Percentiles rank a stretch among this genome's conserved stretches.
Evolutionary conservation across 192 early-diverging fungal species (phyloP).

Genomic region (Linnemannia exigua): DNA sequence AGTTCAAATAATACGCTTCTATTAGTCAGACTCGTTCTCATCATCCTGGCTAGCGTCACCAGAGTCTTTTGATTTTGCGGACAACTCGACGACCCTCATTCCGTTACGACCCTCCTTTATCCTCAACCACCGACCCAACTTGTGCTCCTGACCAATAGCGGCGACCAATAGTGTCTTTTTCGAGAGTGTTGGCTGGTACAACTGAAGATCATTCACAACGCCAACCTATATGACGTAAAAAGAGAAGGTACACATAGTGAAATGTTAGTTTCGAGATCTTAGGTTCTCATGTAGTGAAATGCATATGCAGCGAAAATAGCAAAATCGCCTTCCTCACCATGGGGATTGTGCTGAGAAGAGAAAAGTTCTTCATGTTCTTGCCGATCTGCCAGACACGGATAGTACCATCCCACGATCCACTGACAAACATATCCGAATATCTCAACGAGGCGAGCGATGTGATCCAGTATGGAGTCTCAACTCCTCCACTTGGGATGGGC

Average conservation of each 20-base stretch:
- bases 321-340: conserved; percentile 63
- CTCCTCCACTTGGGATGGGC: conserved; percentile 45
- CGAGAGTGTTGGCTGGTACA: conserved; percentile 51
- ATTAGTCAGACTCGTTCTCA: conserved; percentile 21
- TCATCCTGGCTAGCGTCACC: conserved; percentile 12
- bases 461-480: conserved; percentile 83
- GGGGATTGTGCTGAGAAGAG: conserved; percentile 71
- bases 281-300: background rate
- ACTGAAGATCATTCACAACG: conserved; percentile 48
- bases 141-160: conserved; percentile 91
- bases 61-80: conserved; percentile 41
- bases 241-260: no score
- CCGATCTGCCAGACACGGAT: conserved; percentile 91
- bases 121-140: conserved; percentile 91
- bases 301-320: no score
- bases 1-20: background rate
- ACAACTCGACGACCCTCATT: conserved; percentile 77
- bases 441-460: conserved; percentile 85
- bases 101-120: conserved; percentile 84
- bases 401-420: conserved; percentile 90
- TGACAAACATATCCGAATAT: conserved; percentile 92
- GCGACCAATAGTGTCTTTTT: conserved; percentile 70
- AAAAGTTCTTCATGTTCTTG: conserved; percentile 74
- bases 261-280: background rate
- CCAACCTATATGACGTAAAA: conserved; percentile 17